These are phyloP conservation scores for Neurospora sp. DNA, from an alignment of 495 filamentous ascomycete species.

Conservation along the genomic window DNA sequence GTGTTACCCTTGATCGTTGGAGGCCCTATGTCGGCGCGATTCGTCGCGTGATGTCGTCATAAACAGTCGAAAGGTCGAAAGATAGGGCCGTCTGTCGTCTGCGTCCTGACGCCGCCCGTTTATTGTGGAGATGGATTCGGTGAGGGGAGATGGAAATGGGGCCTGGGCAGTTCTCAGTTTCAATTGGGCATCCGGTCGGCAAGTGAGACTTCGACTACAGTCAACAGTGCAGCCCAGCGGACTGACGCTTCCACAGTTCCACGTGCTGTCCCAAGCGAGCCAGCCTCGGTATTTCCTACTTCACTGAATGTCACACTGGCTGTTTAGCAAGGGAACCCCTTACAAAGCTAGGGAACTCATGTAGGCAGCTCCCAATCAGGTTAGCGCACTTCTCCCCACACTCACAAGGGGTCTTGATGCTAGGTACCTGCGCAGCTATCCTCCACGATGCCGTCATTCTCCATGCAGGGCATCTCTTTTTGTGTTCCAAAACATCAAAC, in stretches of 20 bases:
- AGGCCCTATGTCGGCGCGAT: not conserved
- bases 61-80: not conserved
- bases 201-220: not conserved
- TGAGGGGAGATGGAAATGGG: not conserved
- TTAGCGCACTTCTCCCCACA: not conserved
- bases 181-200: not conserved
- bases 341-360: not conserved
- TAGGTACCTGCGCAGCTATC: not conserved
- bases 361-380: not conserved
- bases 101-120: not conserved
- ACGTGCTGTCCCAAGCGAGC: not conserved
- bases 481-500: not conserved
- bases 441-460: slow-evolving; percentile 1
- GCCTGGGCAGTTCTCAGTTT: not conserved
- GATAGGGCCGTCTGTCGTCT: not conserved
- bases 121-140: not conserved
- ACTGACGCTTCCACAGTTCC: not conserved
- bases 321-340: not conserved
- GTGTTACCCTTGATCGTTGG: not conserved
- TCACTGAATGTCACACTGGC: not conserved
- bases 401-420: not conserved
- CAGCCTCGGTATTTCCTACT: not conserved
- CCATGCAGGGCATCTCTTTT: not conserved
- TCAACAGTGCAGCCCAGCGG: not conserved
- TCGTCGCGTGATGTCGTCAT: not conserved